A percentile compares a stretch with the other conserved stretches of the same genome.
Evolutionary conservation across 306 rosid genomes (phyloP).

Genomic region (Senna siamea): DNA sequence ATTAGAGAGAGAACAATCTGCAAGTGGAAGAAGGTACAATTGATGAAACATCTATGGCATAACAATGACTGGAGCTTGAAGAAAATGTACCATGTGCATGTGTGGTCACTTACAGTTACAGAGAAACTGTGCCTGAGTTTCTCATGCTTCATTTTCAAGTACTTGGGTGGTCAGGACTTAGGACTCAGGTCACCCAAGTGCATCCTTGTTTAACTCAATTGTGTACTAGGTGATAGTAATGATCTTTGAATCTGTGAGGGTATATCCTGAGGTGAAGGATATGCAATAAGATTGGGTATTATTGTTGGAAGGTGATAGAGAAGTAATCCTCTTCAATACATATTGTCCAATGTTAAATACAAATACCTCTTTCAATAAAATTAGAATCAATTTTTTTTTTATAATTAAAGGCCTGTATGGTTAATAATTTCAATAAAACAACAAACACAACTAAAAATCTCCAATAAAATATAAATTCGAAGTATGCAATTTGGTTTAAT

Average conservation of each 20-base stretch:
- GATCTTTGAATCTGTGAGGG: background rate
- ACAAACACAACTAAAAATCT: no score
- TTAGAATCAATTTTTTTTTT: no score
- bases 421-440: no score
- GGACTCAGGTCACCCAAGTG: background rate
- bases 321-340: no score
- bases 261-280: background rate
- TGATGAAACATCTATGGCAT: background rate
- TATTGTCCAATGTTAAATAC: no score
- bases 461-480: no score
- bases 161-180: slow-evolving; percentile 12
- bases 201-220: slow-evolving; percentile 34
- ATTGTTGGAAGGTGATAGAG: slow-evolving; percentile 20
- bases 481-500: no score
- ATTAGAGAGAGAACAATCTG: background rate
- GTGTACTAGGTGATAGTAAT: slow-evolving; percentile 1
- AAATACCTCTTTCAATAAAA: no score
- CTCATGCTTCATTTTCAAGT: slow-evolving; percentile 45
- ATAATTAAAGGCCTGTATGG: no score
- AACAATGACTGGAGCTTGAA: slow-evolving; percentile 29
- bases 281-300: slow-evolving; percentile 11
- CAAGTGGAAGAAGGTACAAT: slow-evolving; percentile 1
- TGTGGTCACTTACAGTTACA: background rate
- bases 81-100: slow-evolving; percentile 23
- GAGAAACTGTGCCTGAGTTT: slow-evolving; percentile 3